Base-by-base conservation (phyloP, 805 yeast species). In the Saccharomycopsis synnaedendra region DNA sequence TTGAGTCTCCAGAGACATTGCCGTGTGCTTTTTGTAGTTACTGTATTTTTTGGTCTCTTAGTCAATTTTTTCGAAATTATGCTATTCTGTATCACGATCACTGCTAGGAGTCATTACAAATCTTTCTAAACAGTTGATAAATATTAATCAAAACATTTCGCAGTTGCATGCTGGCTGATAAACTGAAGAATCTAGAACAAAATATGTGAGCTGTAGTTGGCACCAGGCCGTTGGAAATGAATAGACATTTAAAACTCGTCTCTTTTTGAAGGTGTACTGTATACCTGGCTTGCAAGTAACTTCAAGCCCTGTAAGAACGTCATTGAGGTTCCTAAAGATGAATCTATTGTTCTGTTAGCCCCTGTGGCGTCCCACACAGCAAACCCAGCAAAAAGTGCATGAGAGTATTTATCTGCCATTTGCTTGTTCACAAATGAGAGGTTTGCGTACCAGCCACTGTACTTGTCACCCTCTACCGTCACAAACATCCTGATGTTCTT, bases 321-420 rank as follows among this genome's bases (percentile, higher is more conserved):
- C 31, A 38, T 27, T 3, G 31, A 7, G 5, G 27, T 27, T 1
- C 51, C 49, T n/a, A 45, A 27, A 10, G 47, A 32, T 9, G 32
- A 31, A 28, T 50, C 51, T 9, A 33, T 11, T 34, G 36, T 28
- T 5, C 29, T 40, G 36, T 41, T 44, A 27, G 51, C 51, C 6
- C 41, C 54, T 7, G 33, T 43, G 10, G 51, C 54, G 40, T 51
- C 54, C 54, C 51, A 51, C 32, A 46, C 37, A 8, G 40, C 54
- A 35, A 51, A 39, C 5, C 54, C 54, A 5, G 37, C 49, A n/a
- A 51, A 41, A n/a, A 19, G 45, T 10, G 43, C 19, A 4, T 4
- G 32, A 19, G 38, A n/a, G n/a, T 44, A 45, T 11, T 47, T 47
- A 41, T 28, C 40, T 5, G 38, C 32, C 32, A 51, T 33, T 39